Evolutionary conservation across 2,329 filamentous ascomycete genomes (phyloP), one percentile per base, ranked within the genome.

Genomic region (Penicillium sp.): DNA sequence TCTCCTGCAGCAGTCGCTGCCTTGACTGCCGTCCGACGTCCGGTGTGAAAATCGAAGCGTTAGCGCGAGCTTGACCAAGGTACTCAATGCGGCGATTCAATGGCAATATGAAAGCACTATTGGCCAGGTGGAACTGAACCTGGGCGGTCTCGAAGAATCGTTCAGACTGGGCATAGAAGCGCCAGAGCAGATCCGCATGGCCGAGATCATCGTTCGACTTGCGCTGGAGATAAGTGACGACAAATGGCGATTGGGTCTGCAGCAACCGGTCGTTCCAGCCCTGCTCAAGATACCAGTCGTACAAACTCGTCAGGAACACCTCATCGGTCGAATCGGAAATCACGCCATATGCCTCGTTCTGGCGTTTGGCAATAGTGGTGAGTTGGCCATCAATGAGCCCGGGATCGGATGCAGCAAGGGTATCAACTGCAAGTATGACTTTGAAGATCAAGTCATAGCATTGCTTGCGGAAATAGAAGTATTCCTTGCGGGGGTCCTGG

Each of bases 231-330:
- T 96, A 99, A 2, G 86, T 89, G 39, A 95, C 83, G 26, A 97
- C 91, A 65, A 91, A 92, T 0, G 87, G 84, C 5, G 92, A 96
- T 53, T 92, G 84, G 47, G 94, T 91, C 34, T 88, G 85, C 32
- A 99, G 83, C 27, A 99, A 82, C 13, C 91, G 87, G 59, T 97
- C 91, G 9, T 85, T 88, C 85, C 90, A 92, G 16, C 89, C 88
- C 70, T 92, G 87, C 50, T 82, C 76, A 61, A 97, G 86, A 73
- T 99, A 99, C 93, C 94, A 99, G 67, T 97, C 92, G 70, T 97
- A 99, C n/a, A 99, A 81, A 65, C 90, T 91, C 57, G 90, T 95
- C 70, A 97, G 88, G 77, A 99, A 99, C 4, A 97, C 89, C 67
- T 97, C 90, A 62, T 99, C 94, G 13, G 87, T 83, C 0, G 93